Conservation (phyloP, 1,139 yeast genomes). For the Debaryomyces singareniensis region DNA sequence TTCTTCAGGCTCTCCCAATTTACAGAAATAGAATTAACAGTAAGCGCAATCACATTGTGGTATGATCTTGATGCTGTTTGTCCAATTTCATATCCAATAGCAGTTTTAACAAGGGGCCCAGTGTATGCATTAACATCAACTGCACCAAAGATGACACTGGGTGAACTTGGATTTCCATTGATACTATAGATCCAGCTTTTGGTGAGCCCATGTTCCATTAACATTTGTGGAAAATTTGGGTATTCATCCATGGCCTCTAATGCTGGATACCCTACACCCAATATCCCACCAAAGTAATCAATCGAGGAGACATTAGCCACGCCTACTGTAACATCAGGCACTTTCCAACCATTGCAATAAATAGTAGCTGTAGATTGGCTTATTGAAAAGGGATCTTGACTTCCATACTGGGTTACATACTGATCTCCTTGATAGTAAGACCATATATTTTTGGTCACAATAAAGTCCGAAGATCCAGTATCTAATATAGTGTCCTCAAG, state of each 20-base stretch:
- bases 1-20: conserved; percentile 3
- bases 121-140: conserved; percentile 11
- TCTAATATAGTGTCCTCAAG: conserved; percentile 12
- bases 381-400: conserved; percentile 9
- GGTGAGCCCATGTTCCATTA: conserved; percentile 11
- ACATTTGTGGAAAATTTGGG: conserved; percentile 10
- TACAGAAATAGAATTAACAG: conserved; percentile 12
- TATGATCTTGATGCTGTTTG: conserved; percentile 5
- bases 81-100: conserved; percentile 11
- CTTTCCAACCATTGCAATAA: conserved; percentile 2
- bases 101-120: conserved; percentile 13
- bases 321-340: conserved; percentile 9
- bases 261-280: conserved; percentile 8
- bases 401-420: conserved; percentile 11
- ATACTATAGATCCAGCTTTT: conserved; percentile 4
- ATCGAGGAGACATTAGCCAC: conserved; percentile 3
- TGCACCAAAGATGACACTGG: conserved; percentile 17
- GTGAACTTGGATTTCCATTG: conserved; percentile 8
- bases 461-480: conserved; percentile 19
- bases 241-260: conserved; percentile 11
- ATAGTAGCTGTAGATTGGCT: conserved; percentile 8
- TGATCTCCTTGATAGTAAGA: conserved; percentile 3
- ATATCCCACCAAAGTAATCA: conserved; percentile 6
- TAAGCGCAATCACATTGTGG: conserved; percentile 11
- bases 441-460: conserved; percentile 9